Evolutionary conservation across 1,139 yeast genomes (phyloP), one percentile per base, ranked within the genome.

Genomic region (Candida sanyaensis): DNA sequence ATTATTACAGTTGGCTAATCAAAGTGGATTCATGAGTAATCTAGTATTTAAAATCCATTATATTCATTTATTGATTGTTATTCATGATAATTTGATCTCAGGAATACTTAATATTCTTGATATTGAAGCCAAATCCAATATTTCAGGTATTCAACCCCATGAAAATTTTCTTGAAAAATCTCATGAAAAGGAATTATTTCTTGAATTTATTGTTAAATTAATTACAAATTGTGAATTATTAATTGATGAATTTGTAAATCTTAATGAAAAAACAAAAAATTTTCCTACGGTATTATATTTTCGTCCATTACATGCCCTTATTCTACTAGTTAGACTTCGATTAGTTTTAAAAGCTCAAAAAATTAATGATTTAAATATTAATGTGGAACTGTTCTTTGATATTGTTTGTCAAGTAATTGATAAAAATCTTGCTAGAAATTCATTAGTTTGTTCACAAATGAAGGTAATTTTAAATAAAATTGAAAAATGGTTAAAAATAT

Each of bases 221-320:
- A 73, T 76, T 24, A 65, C 68, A 43, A 65, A 74, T 11, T 71
- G 80, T 56, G 78, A 75, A 52, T 71, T 68, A 49, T 64, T 77
- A 34, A 65, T 81, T 36, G 73, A 72, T 41, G 67, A 77, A 6
- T 80, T 80, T 59, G 65, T 76, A 13, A 61, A 61, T 24, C 50
- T 78, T 32, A 70, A 77, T 46, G 65, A 66, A 7, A 64, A 66
- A 45, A 71, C 78, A 1, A 56, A 68, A 6, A 62, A 69, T 46
- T 75, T 75, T 48, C 86, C 86, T 1, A 77, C 84, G 1, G 78
- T 77, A 52, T 72, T 80, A 57, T 78, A 77, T 58, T 81, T 79
- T 55, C 62, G 85, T 38, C 83, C 85, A 4, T 65, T 81, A 71
- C 80, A 78, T 58, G 80, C 84, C 0, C 61, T 81, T 34, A 77